Base-by-base conservation (phyloP, 139 green algal species). In the Pseudopediastrum boryanum region DNA sequence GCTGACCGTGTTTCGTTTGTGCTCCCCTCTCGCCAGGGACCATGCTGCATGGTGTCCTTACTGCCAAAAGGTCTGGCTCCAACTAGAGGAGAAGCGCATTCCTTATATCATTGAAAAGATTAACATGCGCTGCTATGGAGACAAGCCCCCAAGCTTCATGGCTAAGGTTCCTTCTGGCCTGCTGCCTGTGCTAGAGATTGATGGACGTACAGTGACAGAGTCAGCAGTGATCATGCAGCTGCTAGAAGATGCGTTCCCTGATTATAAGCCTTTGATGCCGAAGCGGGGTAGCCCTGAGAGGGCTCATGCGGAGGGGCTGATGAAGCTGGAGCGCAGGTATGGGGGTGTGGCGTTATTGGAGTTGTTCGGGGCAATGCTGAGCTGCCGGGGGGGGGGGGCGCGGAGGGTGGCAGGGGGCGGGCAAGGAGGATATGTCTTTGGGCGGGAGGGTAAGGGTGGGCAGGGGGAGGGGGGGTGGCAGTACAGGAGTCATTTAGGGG, bases 61-160 rank as follows among this genome's bases (percentile, higher is more conserved):
- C 85, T 93, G 89, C 75, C 85, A 93, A 13, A 91, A 90, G 80
- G 87, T 97, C 2, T 96, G 93, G 87, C 83, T 99, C 79, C 90
- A 96, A 86, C 92, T 99, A 31, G 96, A 99, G 84, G 96, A 98
- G 85, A 99, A 98, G 88, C 88, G 81, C 41, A 94, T 98, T 41
- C 94, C 96, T 0, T 98, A 99, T 75, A 84, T 63, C 5, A 86
- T 97, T 3, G 89, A 96, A 69, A 96, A 97, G 67, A 93, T 97
- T 88, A 97, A 96, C 88, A 98, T 98, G 94, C 83, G 93, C 29
- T 98, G 93, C 86, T 99, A 99, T 77, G 95, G 95, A 2, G 87
- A 94, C 85, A 98, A 98, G 84, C 93, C 94, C 1, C n/a, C 71
- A 5, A 83, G 76, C 10, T 97, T 94, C 84, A 71, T 92, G 54